These are phyloP conservation scores for Aspergillus pseudonomiae DNA, from an alignment of 2,329 filamentous ascomycete species.

Conservation along the genomic window DNA sequence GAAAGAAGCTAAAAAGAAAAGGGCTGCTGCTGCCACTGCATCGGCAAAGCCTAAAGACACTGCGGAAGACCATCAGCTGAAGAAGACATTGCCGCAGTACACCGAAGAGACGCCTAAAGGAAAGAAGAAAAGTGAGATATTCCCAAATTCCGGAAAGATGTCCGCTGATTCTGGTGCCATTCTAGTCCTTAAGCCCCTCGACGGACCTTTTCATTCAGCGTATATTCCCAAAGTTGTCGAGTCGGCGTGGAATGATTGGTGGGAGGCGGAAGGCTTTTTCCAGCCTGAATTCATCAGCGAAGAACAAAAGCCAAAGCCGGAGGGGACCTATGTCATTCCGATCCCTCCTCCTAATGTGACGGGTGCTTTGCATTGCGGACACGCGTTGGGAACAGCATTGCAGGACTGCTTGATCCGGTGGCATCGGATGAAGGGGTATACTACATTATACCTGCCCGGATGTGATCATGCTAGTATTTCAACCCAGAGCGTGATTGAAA, in stretches of 20 bases:
- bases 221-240: conserved; percentile 93
- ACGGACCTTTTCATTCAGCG: not conserved
- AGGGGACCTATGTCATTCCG: conserved; percentile 86
- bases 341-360: conserved; percentile 97
- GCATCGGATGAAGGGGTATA: conserved; percentile 88
- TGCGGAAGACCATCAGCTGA: too few species aligned
- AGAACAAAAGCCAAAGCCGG: conserved; percentile 72
- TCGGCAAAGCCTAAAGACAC: too few species aligned
- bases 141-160: too few species aligned
- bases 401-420: conserved; percentile 88
- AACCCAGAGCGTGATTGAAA: conserved; percentile 95
- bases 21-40: conserved; percentile 62
- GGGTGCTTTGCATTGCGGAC: conserved; percentile 88
- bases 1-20: conserved; percentile 72
- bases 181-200: too few species aligned
- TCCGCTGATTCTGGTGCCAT: too few species aligned
- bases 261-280: conserved; percentile 95
- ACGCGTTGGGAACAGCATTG: conserved; percentile 81
- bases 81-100: too few species aligned
- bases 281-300: conserved; percentile 77
- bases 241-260: conserved; percentile 92
- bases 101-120: too few species aligned
- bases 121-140: too few species aligned
- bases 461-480: conserved; percentile 97
- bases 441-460: conserved; percentile 83